Base-by-base conservation (phyloP, 345 rosid species). In the Bruguiera gymnorhiza region DNA sequence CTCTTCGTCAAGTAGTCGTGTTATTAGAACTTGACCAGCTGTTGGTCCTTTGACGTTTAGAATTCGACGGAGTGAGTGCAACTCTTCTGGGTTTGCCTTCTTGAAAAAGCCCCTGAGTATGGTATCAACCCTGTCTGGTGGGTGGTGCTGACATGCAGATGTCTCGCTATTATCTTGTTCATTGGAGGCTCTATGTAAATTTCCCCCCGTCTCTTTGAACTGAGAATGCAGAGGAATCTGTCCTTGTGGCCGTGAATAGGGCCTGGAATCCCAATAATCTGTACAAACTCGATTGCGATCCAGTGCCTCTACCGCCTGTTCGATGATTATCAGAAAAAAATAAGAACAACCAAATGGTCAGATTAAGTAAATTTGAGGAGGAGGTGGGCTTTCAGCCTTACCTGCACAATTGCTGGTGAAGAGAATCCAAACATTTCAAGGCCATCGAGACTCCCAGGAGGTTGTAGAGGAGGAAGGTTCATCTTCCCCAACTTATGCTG, bases 391-490 rank as follows among this genome's bases (percentile, higher is more conserved):
- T 24, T 27, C 6, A 5, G 29, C 26, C 43, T 69, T 84, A 96
- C 99, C 97, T 92, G 98, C 62, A 96, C 88, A 51, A 96, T 87
- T 70, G 91, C 86, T 30, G 98, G 98, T 55, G 99, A 90, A 53
- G 94, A 83, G 76, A 90, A 96, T 64, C 98, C 99, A 66, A 90
- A 96, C 97, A 96, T 86, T 82, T 92, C 98, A 66, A 86, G 84
- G 67, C 99, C 99, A 71, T 96, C 99, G 10, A 92, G 98, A 77
- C 97, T 96, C 34, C 97, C 97, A 43, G 98, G 88, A 65, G 99
- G 99, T 77, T 90, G 98, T 73, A 96, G 72, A 65, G 97, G 98
- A 62, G 94, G 91, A 72, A 96, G 96, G 77, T 87, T 86, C 60
- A 52, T 75, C 77, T 70, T 89, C 52, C 98, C 99, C 59, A 84